These are phyloP conservation scores for Beauveria medogensis DNA, from an alignment of 2,329 filamentous ascomycete genomes.

Conservation along the genomic window DNA sequence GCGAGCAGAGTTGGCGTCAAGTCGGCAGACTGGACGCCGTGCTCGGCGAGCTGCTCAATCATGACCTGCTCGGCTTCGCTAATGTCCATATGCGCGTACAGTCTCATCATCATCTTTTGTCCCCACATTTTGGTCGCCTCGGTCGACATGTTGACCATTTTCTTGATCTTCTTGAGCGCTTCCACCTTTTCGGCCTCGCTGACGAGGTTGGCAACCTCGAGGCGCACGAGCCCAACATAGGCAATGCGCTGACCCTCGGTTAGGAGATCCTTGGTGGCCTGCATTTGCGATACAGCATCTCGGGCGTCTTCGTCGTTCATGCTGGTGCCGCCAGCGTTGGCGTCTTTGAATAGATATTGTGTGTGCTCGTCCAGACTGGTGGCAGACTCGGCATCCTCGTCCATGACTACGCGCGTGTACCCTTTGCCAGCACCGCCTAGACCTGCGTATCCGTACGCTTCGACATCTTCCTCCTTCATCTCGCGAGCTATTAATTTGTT, in stretches of 20 bases:
- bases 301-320: conserved; percentile 73
- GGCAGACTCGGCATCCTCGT: conserved; percentile 87
- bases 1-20: conserved; percentile 81
- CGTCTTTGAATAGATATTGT: conserved; percentile 83
- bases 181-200: conserved; percentile 57
- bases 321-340: conserved; percentile 48
- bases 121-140: conserved; percentile 92
- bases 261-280: conserved; percentile 89
- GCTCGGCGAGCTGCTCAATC: conserved; percentile 93
- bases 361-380: conserved; percentile 98
- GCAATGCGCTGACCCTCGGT: conserved; percentile 94
- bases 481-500: conserved; percentile 80
- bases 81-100: conserved; percentile 97
- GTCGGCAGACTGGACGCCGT: conserved; percentile 79
- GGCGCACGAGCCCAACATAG: conserved; percentile 81
- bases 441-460: conserved; percentile 61
- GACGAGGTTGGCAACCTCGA: conserved; percentile 73
- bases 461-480: conserved; percentile 62
- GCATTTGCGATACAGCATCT: conserved; percentile 82
- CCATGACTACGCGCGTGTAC: conserved; percentile 89
- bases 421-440: conserved; percentile 88
- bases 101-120: conserved; percentile 93
- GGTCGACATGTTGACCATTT: conserved; percentile 57
- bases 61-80: conserved; percentile 87
- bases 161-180: conserved; percentile 59